Evolutionary conservation across 306 rosid species (phyloP), one percentile per base, ranked within the genome.

Genomic region (Gleditsia sinensis): DNA sequence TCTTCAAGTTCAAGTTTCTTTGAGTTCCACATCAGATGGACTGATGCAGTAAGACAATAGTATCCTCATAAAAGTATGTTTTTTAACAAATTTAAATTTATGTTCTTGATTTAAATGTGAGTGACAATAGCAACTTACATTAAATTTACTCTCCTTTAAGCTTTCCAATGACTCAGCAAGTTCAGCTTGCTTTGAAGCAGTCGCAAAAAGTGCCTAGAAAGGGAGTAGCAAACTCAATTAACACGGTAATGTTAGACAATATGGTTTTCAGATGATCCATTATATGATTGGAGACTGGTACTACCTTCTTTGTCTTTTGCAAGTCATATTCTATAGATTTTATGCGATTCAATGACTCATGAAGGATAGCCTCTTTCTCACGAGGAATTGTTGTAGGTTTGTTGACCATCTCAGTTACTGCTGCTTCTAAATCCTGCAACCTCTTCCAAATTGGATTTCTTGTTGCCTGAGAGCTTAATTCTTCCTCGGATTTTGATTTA

Each of bases 101-200:
- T 10, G 53, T 75, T 55, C 37, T 72, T 45, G 24, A 77, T 70
- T 48, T n/a, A 36, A 45, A 46, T 37, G 39, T 30, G 39, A 68
- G 50, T 75, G 77, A 33, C 25, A 21, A 51, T 25, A 66, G 72
- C 77, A 66, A 88, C 96, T 81, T 85, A 94, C 98, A 43, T 85
- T 78, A 56, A 73, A 76, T 55, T 51, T 77, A 80, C 37, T 46
- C 36, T 86, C 94, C 86, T 83, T 87, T 54, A 94, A 76, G 67
- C 58, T 81, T 86, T 94, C 96, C 57, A 94, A 74, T 27, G 94
- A 91, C 83, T 94, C 94, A 28, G 97, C 96, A 78, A 94, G 98
- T 87, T 94, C 91, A 80, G 67, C 90, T 85, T 94, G 98, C 74
- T 88, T 91, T 62, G 98, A 94, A 76, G 97, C 87, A 75, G 98